phyloP scores from a whole-genome alignment of 2,329 filamentous ascomycete species.

The Exutisphaerella laricina region DNA sequence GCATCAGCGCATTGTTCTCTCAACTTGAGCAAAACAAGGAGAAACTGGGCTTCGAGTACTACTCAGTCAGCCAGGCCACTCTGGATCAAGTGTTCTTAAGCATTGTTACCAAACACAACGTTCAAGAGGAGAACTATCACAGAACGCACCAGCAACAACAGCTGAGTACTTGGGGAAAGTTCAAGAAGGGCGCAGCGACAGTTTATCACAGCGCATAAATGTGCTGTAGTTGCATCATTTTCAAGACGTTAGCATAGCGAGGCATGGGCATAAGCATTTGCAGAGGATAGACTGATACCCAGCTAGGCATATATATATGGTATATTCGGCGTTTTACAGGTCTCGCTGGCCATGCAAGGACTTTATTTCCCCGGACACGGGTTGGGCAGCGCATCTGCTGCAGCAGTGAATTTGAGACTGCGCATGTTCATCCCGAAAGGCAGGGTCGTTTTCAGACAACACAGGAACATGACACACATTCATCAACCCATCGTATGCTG shows the following conservation, averaged over 20 bases:
- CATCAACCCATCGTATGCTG: too few species aligned
- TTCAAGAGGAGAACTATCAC: conserved; percentile 60
- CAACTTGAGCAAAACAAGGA: conserved; percentile 66
- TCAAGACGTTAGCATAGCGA: conserved; percentile 3
- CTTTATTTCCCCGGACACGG: too few species aligned
- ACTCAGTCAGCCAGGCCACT: conserved; percentile 79
- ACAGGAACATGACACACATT: too few species aligned
- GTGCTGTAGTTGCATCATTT: background rate
- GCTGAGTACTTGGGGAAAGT: conserved; percentile 14
- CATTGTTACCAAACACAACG: conserved; percentile 75
- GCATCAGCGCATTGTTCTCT: conserved; percentile 65
- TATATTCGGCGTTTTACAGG: too few species aligned
- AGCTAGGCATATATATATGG: too few species aligned
- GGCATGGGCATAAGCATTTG: background rate
- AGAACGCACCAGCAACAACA: conserved; percentile 15
- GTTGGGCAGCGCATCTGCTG: too few species aligned
- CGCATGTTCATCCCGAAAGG: too few species aligned
- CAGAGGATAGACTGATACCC: too few species aligned
- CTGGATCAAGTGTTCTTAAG: conserved; percentile 85
- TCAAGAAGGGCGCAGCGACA: conserved; percentile 12
- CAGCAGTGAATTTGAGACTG: too few species aligned
- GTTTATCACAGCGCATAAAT: conserved; percentile 20
- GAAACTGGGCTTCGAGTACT: conserved; percentile 70
- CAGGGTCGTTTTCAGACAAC: too few species aligned
- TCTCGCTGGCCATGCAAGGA: too few species aligned